Conservation (phyloP, 208 protist species). For the Endotrypanum monterogeii region DNA sequence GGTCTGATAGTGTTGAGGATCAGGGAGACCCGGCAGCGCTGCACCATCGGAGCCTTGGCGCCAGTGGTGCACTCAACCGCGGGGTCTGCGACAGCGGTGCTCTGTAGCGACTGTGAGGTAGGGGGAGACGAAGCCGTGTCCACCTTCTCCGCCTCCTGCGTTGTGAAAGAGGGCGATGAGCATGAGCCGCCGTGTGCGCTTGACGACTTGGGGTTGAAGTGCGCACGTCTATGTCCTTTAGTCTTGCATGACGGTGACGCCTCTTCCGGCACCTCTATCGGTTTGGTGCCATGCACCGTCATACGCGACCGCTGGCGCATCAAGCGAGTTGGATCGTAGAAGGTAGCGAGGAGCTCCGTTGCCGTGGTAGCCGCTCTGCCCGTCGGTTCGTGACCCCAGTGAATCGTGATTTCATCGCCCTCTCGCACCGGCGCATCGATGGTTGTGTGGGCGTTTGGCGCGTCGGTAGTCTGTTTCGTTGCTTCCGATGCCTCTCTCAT, state of each 20-base stretch:
- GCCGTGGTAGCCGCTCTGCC: neutral
- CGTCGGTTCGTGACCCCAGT: conserved; percentile 5
- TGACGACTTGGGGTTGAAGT: neutral
- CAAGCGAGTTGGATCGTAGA: neutral
- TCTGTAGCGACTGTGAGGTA: neutral
- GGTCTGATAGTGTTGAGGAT: conserved; percentile 15
- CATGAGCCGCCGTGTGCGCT: neutral
- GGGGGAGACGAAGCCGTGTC: neutral
- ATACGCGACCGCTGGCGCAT: neutral
- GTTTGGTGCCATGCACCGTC: neutral
- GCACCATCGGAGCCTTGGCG: neutral
- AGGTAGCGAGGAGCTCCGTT: no score
- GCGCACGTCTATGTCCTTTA: neutral
- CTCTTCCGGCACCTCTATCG: neutral
- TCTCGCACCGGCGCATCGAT: conserved; percentile 11
- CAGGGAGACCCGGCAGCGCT: conserved; percentile 15
- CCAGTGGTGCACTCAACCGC: neutral
- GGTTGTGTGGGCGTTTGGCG: neutral
- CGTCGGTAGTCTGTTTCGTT: neutral
- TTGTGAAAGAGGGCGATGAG: neutral
- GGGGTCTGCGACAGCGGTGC: neutral
- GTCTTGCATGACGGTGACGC: neutral
- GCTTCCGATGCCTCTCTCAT: neutral
- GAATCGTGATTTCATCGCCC: conserved; percentile 36
- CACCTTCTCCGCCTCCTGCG: neutral